Evolutionary conservation across 2,329 filamentous ascomycete species (phyloP), one percentile per base, ranked within the genome.

Genomic region (Monosporascus sp.): DNA sequence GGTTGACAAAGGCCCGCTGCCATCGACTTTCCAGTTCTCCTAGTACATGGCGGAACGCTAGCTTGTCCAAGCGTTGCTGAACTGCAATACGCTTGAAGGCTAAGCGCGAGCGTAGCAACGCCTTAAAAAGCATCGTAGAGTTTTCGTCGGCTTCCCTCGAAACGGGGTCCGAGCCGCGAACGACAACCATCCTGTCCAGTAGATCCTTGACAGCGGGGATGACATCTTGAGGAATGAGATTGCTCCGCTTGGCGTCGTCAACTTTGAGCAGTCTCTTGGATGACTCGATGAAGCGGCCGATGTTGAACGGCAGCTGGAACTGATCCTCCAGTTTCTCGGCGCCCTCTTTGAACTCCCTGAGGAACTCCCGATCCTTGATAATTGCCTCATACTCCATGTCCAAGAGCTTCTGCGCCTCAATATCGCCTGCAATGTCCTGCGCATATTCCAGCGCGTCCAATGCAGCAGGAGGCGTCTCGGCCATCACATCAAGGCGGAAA

Each of bases 21-120:
- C 96, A 99, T 57, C 91, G 85, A 67, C 84, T 91, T 73, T 96
- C 90, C 41, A 99, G 78, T 63, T 96, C 92, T 60, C 94, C 94
- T 40, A 99, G 72, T 47, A 99, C 85, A 67, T 97, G 92, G 57
- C 94, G 88, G 66, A 99, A 93, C 1, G 94, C 93, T 58, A 96
- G 81, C 71, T 91, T 94, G 75, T 90, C 96, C 61, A 99, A 75
- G 14, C 87, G 87, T 67, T 96, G 87, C 61, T 91, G 83, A 52
- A 90, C 86, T 46, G 96, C 92, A 56, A 99, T 79, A 56, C 91
- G 88, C 75, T 96, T 96, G 83, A 91, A 99, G 0, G 94, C 90
- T 53, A 99, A 79, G 50, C 90, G 86, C 36, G 92, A 96, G 48
- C 94, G 88, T 53, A 97, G 74, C 65, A 96, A 87, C 14, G 90